A percentile compares a stretch with the other conserved stretches of the same genome.
These are phyloP conservation scores for Ceratocystis papillata DNA, from an alignment of 2,329 filamentous ascomycete species.

Conservation along the genomic window DNA sequence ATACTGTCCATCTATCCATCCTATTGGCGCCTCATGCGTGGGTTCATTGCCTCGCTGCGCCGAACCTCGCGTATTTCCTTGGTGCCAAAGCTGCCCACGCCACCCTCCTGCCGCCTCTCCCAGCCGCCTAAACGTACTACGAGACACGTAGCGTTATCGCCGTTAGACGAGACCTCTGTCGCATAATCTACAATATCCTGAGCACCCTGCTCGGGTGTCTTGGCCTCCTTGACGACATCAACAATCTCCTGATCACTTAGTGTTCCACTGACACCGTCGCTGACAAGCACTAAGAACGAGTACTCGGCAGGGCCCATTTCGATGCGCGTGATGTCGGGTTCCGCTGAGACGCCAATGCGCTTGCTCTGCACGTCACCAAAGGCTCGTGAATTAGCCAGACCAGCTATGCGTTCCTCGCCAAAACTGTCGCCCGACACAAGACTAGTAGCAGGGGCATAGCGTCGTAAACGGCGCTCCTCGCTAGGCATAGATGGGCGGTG, in stretches of 20 bases:
- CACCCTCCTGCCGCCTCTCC: slow-evolving; percentile 69
- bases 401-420: slow-evolving; percentile 88
- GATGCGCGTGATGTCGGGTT: slow-evolving; percentile 73
- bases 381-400: slow-evolving; percentile 83
- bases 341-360: slow-evolving; percentile 83
- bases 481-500: slow-evolving; percentile 84
- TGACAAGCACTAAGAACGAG: slow-evolving; percentile 77
- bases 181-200: slow-evolving; percentile 73
- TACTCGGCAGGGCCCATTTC: slow-evolving; percentile 77
- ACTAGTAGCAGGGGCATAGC: slow-evolving; percentile 62
- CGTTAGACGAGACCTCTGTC: slow-evolving; percentile 63
- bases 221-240: slow-evolving; percentile 87
- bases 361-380: slow-evolving; percentile 92
- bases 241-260: slow-evolving; percentile 90
- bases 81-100: slow-evolving; percentile 76
- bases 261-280: slow-evolving; percentile 78
- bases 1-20: not conserved
- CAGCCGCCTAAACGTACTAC: slow-evolving; percentile 58
- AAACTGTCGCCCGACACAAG: slow-evolving; percentile 87
- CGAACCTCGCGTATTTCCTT: slow-evolving; percentile 84
- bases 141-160: slow-evolving; percentile 59
- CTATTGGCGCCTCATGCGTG: slow-evolving; percentile 53
- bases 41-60: slow-evolving; percentile 68
- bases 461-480: slow-evolving; percentile 71
- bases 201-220: slow-evolving; percentile 77